Conservation (phyloP, 2,329 filamentous ascomycete species). For the Scytalidium lignicola region DNA sequence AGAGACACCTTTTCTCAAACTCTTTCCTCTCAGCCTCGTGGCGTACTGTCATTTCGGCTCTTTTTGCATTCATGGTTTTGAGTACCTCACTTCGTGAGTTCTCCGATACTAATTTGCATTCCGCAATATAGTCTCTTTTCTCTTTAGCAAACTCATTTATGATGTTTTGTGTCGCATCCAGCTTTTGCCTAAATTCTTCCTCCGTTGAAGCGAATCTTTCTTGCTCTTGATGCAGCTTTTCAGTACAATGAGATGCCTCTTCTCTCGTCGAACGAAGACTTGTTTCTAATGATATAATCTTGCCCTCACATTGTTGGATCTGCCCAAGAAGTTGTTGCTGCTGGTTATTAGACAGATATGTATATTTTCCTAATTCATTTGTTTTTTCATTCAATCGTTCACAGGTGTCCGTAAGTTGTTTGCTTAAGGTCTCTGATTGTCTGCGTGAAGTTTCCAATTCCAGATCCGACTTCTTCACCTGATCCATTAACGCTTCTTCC, state of each 20-base stretch:
- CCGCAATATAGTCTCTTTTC: background rate
- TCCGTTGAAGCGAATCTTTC: background rate
- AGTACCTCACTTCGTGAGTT: background rate
- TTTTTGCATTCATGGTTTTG: background rate
- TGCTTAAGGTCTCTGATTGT: conserved; percentile 12
- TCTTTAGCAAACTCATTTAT: background rate
- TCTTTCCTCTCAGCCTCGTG: background rate
- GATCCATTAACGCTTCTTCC: conserved; percentile 13
- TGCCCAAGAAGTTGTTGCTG: background rate
- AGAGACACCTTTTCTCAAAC: background rate
- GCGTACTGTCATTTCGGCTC: background rate
- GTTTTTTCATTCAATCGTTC: conserved; percentile 14
- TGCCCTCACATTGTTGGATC: conserved; percentile 3
- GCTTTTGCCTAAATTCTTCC: background rate
- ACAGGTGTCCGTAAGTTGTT: conserved; percentile 12
- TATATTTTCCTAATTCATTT: conserved; percentile 14
- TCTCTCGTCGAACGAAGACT: conserved; percentile 10
- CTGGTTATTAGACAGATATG: background rate
- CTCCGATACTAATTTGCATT: background rate
- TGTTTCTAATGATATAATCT: conserved; percentile 8
- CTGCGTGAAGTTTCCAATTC: conserved; percentile 9
- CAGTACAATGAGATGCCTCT: background rate
- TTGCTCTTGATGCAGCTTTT: background rate
- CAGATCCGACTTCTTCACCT: conserved; percentile 7
- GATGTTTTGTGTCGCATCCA: background rate